These are phyloP conservation scores for Peronospora tabacina DNA, from an alignment of 352 stramenopile species.

Conservation along the genomic window DNA sequence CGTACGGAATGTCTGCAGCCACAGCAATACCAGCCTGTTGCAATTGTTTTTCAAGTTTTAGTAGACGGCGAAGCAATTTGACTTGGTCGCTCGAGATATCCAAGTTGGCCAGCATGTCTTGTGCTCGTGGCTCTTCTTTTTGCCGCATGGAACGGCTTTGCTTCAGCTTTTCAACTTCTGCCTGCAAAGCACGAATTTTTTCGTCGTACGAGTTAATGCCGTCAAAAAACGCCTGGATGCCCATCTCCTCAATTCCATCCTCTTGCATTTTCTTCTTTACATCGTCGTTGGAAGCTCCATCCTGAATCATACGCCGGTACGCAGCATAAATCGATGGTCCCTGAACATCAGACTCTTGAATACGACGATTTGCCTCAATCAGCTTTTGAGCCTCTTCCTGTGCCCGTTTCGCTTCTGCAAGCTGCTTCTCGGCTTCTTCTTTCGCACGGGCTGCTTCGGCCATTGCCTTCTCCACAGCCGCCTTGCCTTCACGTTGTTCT, in stretches of 20 bases:
- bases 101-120: constrained; percentile 65
- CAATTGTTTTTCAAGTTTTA: constrained; percentile 82
- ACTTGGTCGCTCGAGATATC: constrained; percentile 72
- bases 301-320: constrained; percentile 67
- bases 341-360: constrained; percentile 54
- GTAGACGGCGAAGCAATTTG: constrained; percentile 62
- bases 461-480: constrained; percentile 77
- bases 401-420: constrained; percentile 59
- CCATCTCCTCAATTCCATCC: constrained; percentile 63
- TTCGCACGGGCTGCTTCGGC: constrained; percentile 70
- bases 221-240: constrained; percentile 74
- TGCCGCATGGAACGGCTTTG: constrained; percentile 40
- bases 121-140: constrained; percentile 43
- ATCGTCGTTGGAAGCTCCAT: constrained; percentile 56
- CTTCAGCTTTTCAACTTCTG: constrained; percentile 79
- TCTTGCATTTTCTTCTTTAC: constrained; percentile 72
- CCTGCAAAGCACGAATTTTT: constrained; percentile 73
- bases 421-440: constrained; percentile 74
- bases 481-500: constrained; percentile 74
- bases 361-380: constrained; percentile 80
- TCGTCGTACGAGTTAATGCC: constrained; percentile 79
- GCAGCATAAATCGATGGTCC: constrained; percentile 46
- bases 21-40: constrained; percentile 82
- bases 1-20: constrained; percentile 90
- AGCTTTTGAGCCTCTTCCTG: constrained; percentile 76